phyloP scores from a whole-genome alignment of 192 early-diverging fungal species.

The Rhizophagus sp. region DNA sequence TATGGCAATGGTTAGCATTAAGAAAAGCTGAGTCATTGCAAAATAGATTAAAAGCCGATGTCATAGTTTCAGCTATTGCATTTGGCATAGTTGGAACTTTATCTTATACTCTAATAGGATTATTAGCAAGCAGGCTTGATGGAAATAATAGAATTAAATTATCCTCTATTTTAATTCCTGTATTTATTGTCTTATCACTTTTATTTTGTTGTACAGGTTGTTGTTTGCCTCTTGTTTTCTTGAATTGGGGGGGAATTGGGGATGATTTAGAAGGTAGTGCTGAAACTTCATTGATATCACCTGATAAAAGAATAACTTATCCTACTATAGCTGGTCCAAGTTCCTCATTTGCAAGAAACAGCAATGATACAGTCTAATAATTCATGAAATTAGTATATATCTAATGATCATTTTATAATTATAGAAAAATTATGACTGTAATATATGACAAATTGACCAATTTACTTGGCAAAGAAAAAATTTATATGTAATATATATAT shows the following conservation, averaged over 20 bases:
- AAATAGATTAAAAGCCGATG: constrained; percentile 48
- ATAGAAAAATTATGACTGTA: too few relatives aligned
- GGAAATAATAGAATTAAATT: constrained; percentile 50
- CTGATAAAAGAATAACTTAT: constrained; percentile 40
- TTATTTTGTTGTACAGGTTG: constrained; percentile 60
- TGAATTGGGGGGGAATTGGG: constrained; percentile 36
- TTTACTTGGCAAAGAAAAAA: too few relatives aligned
- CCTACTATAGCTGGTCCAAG: constrained; percentile 20
- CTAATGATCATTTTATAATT: too few relatives aligned
- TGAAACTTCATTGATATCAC: constrained; percentile 36
- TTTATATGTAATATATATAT: too few relatives aligned
- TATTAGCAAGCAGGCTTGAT: constrained; percentile 41
- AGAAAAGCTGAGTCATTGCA: constrained; percentile 44
- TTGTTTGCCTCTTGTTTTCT: constrained; percentile 56
- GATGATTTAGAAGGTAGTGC: constrained; percentile 46
- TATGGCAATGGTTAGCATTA: constrained; percentile 41
- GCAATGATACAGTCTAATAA: not conserved
- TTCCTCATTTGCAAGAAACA: not conserved
- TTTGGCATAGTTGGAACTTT: constrained; percentile 50
- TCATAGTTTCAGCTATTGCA: constrained; percentile 43
- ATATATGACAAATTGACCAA: too few relatives aligned
- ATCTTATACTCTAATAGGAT: constrained; percentile 38
- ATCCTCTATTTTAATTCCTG: constrained; percentile 63
- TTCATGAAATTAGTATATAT: not conserved
- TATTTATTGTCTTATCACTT: constrained; percentile 64